Conservation (phyloP, 768 basidiomycete genomes). For the Mycena olivaceomarginata region DNA sequence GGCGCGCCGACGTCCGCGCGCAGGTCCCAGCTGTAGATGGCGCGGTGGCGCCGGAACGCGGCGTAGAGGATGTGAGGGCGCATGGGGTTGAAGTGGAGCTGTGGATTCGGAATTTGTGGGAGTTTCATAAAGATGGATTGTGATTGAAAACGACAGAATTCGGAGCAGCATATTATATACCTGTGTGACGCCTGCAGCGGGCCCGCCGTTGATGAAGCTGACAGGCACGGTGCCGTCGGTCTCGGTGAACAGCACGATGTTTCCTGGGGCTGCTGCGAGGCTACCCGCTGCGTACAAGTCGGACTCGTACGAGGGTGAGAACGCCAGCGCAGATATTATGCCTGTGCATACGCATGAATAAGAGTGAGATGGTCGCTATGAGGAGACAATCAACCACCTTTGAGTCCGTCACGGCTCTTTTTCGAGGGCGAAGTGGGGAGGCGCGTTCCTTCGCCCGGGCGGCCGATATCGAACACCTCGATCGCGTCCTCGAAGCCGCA, state of each 20-base stretch:
- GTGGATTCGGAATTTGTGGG: not conserved
- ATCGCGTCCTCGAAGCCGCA: constrained; percentile 93
- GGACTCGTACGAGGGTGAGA: constrained; percentile 77
- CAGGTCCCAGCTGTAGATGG: constrained; percentile 88
- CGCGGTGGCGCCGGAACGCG: constrained; percentile 80
- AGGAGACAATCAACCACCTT: constrained; percentile 70
- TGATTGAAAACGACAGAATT: no score
- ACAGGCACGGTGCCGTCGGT: constrained; percentile 71
- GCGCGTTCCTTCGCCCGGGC: constrained; percentile 85
- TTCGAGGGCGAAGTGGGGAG: constrained; percentile 82
- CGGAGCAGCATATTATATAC: constrained; percentile 53
- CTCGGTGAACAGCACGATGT: constrained; percentile 83
- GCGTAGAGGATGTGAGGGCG: constrained; percentile 86
- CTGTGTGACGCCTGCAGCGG: constrained; percentile 72
- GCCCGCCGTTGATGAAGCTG: constrained; percentile 78
- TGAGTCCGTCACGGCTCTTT: constrained; percentile 90
- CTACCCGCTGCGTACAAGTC: constrained; percentile 90
- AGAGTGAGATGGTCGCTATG: no score
- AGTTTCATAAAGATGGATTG: not conserved
- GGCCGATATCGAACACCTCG: constrained; percentile 86
- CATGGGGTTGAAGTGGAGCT: constrained; percentile 88
- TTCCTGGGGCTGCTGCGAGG: constrained; percentile 71
- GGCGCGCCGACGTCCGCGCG: constrained; percentile 72
- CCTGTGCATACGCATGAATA: constrained; percentile 63
- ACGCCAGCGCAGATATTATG: constrained; percentile 90